A percentile compares a stretch with the other conserved stretches of the same genome.
Evolutionary conservation across 306 rosid genomes (phyloP).

Genomic region (Vigna hirtella): DNA sequence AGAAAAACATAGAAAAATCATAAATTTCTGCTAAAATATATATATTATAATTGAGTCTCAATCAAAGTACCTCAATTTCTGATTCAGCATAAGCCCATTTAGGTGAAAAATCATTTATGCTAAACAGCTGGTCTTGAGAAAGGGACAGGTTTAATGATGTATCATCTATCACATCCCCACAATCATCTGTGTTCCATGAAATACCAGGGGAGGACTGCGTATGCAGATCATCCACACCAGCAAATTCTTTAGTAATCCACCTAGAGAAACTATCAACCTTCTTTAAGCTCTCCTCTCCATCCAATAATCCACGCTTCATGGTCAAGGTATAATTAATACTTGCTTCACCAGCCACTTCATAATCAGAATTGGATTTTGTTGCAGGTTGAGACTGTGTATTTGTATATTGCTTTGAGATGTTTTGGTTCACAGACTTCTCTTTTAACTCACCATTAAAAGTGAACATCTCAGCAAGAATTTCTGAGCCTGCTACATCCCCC

Average conservation of each 20-base stretch:
- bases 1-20: constrained; percentile 5
- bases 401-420: constrained; percentile 50
- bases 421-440: constrained; percentile 51
- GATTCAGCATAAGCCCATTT: constrained; percentile 75
- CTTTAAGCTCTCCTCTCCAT: constrained; percentile 71
- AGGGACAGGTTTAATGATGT: constrained; percentile 80
- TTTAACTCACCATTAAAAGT: constrained; percentile 46
- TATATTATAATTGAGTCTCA: background rate
- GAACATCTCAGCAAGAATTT: constrained; percentile 45
- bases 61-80: constrained; percentile 69
- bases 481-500: constrained; percentile 44
- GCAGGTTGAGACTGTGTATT: constrained; percentile 50
- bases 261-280: constrained; percentile 93
- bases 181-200: constrained; percentile 79
- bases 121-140: constrained; percentile 86
- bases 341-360: constrained; percentile 57
- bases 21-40: constrained; percentile 12
- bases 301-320: constrained; percentile 59
- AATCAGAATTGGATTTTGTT: constrained; percentile 48
- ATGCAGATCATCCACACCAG: constrained; percentile 74
- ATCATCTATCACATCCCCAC: constrained; percentile 67
- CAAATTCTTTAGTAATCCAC: constrained; percentile 81
- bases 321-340: constrained; percentile 55
- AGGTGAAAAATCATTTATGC: constrained; percentile 78
- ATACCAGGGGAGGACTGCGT: constrained; percentile 80